These are phyloP conservation scores for Kuraishia capsulata DNA, from an alignment of 805 yeast species.

Conservation along the genomic window DNA sequence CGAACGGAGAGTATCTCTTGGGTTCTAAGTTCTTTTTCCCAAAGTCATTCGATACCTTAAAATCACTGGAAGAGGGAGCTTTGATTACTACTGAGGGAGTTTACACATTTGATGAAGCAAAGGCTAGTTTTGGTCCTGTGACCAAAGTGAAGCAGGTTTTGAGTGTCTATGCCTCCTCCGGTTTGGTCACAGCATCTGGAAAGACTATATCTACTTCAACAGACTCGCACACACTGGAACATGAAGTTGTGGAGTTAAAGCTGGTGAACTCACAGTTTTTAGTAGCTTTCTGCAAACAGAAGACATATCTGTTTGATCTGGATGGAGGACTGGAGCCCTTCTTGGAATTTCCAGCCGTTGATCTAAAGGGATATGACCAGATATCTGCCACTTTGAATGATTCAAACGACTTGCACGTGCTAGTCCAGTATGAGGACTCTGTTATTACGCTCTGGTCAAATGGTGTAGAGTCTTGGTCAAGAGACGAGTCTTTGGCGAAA, in stretches of 20 bases:
- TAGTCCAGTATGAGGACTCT: not conserved
- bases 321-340: conserved; percentile 8
- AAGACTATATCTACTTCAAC: not conserved
- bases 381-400: not conserved
- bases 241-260: conserved; percentile 8
- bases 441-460: conserved; percentile 12
- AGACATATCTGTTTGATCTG: conserved; percentile 11
- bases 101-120: not conserved
- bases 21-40: not conserved
- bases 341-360: not conserved
- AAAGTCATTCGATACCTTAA: not conserved
- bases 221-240: conserved; percentile 5
- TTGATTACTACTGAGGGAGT: not conserved
- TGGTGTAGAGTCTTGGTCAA: conserved; percentile 26
- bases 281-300: conserved; percentile 7
- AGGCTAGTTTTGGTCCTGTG: not conserved
- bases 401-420: not conserved
- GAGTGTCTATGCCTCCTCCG: not conserved
- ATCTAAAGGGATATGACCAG: not conserved
- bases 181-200: not conserved
- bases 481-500: conserved; percentile 33
- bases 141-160: not conserved
- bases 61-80: not conserved
- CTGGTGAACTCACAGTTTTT: conserved; percentile 11
- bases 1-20: not conserved